Conservation (phyloP, 2,329 filamentous ascomycete species). For the Penicillium sp. region DNA sequence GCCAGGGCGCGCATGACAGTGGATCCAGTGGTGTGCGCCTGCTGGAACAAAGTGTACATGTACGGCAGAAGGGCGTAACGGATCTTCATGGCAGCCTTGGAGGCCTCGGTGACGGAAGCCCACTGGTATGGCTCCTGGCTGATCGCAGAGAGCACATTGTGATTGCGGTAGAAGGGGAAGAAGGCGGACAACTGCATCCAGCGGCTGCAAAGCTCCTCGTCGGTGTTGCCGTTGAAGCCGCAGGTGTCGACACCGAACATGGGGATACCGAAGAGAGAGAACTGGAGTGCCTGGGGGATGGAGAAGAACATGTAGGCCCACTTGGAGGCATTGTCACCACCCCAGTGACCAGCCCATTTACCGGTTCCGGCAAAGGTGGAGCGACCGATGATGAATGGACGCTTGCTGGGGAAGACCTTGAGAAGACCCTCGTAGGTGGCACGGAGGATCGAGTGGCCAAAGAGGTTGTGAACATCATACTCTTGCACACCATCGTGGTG, state of each 20-base stretch:
- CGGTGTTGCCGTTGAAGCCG: slow-evolving; percentile 62
- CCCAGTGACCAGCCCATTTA: slow-evolving; percentile 74
- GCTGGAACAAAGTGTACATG: slow-evolving; percentile 67
- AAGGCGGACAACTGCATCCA: slow-evolving; percentile 71
- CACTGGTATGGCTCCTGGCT: slow-evolving; percentile 68
- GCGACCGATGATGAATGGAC: slow-evolving; percentile 78
- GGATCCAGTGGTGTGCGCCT: slow-evolving; percentile 58
- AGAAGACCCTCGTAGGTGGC: slow-evolving; percentile 69
- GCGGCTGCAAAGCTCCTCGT: slow-evolving; percentile 64
- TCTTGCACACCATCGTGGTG: slow-evolving; percentile 66
- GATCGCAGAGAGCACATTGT: slow-evolving; percentile 58
- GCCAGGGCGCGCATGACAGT: slow-evolving; percentile 67
- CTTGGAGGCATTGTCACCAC: slow-evolving; percentile 65
- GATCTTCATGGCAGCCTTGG: slow-evolving; percentile 61
- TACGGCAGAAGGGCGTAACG: slow-evolving; percentile 68
- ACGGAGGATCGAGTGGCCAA: slow-evolving; percentile 66
- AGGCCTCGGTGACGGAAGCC: slow-evolving; percentile 59
- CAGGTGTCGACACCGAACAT: slow-evolving; percentile 70
- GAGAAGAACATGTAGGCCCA: slow-evolving; percentile 71
- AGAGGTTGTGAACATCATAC: slow-evolving; percentile 81
- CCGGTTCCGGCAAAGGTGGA: slow-evolving; percentile 75
- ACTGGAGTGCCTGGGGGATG: slow-evolving; percentile 71
- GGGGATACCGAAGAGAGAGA: slow-evolving; percentile 67
- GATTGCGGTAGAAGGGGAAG: slow-evolving; percentile 74
- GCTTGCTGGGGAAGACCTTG: slow-evolving; percentile 57